These are phyloP conservation scores for Anthostomella pinea DNA, from an alignment of 2,329 filamentous ascomycete genomes.

Conservation along the genomic window DNA sequence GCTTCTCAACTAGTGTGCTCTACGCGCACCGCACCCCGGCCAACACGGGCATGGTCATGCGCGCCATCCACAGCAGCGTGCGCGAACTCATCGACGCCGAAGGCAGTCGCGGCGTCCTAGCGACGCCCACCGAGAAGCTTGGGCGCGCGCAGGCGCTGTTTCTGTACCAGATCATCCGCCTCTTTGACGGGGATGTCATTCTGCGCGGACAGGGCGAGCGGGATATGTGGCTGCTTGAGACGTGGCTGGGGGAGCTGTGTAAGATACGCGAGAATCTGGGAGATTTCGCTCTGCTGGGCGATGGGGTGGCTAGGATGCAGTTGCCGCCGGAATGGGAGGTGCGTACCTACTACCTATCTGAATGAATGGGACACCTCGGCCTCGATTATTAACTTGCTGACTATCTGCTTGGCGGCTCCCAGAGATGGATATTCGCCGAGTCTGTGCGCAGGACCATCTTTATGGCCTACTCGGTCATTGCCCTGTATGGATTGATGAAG, in stretches of 20 bases:
- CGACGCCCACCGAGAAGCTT: constrained; percentile 25
- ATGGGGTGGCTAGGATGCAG: constrained; percentile 7
- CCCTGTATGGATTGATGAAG: constrained; percentile 28
- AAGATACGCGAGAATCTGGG: constrained; percentile 29
- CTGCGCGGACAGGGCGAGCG: constrained; percentile 21
- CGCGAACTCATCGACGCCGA: constrained; percentile 20
- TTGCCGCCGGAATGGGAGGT: constrained; percentile 28
- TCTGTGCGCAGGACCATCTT: constrained; percentile 32
- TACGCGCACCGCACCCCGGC: constrained; percentile 28
- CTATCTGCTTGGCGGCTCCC: no score
- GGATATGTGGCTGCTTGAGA: constrained; percentile 13
- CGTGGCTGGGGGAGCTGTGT: constrained; percentile 25
- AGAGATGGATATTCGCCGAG: constrained; percentile 36
- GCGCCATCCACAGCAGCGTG: constrained; percentile 22
- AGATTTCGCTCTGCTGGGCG: constrained; percentile 10
- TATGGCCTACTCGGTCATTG: constrained; percentile 29
- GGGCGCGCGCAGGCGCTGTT: constrained; percentile 23
- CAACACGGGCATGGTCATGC: constrained; percentile 30
- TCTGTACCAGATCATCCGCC: constrained; percentile 24
- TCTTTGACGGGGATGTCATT: constrained; percentile 24
- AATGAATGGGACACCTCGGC: no score
- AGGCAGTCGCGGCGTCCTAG: constrained; percentile 4
- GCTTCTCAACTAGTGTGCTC: constrained; percentile 30
- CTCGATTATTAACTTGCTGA: no score
- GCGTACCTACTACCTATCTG: constrained; percentile 9